Evolutionary conservation across 2,329 filamentous ascomycete genomes (phyloP).

Genomic region (Pyricularia grisea): DNA sequence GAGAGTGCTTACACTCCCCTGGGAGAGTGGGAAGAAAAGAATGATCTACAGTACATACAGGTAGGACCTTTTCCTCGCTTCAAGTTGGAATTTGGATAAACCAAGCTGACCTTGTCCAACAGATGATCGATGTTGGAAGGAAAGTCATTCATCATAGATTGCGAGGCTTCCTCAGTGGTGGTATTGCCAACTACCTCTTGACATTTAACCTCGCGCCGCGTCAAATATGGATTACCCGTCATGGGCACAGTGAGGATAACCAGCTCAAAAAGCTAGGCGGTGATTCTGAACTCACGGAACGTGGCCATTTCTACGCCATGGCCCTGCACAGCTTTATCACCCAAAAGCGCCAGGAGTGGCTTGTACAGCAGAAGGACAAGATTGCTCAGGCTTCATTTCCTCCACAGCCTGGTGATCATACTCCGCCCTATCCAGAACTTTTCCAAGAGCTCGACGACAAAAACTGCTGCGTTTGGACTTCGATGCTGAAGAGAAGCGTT

Average conservation of each 20-base stretch:
- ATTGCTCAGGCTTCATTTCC: constrained; percentile 72
- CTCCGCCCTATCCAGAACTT: constrained; percentile 87
- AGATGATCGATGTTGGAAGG: constrained; percentile 94
- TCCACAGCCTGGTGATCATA: constrained; percentile 83
- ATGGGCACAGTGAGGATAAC: constrained; percentile 88
- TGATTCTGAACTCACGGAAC: constrained; percentile 73
- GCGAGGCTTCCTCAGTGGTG: constrained; percentile 82
- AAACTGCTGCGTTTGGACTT: constrained; percentile 97
- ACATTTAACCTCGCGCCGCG: constrained; percentile 94
- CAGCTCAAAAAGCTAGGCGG: constrained; percentile 82
- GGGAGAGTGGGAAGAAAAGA: constrained; percentile 80
- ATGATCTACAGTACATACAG: constrained; percentile 90
- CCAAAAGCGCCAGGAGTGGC: constrained; percentile 70
- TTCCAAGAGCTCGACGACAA: constrained; percentile 63
- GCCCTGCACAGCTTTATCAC: constrained; percentile 80
- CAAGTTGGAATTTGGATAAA: neutral
- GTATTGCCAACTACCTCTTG: constrained; percentile 88
- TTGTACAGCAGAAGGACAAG: constrained; percentile 72
- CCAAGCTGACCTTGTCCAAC: constrained; percentile 15
- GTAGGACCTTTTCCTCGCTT: constrained; percentile 22
- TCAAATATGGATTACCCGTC: constrained; percentile 96
- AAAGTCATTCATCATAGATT: constrained; percentile 89
- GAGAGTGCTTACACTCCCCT: constrained; percentile 90
- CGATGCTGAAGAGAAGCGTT: constrained; percentile 85
- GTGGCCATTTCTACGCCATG: constrained; percentile 69